Evolutionary conservation across 2,329 filamentous ascomycete species (phyloP).

Genomic region (Decorospora gaudefroyi): DNA sequence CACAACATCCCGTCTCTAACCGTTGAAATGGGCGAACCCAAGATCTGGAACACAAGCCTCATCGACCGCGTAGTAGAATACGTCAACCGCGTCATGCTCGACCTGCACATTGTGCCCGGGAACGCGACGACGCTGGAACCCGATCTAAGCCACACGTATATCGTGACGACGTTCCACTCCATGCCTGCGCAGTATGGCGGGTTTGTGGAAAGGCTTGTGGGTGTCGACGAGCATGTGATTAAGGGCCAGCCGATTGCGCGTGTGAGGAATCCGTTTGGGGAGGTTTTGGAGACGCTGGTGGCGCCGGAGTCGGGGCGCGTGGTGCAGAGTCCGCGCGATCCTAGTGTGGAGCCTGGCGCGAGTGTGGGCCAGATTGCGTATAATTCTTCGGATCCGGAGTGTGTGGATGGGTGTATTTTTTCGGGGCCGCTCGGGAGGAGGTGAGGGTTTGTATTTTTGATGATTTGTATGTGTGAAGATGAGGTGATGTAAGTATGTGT

Average conservation of each 20-base stretch:
- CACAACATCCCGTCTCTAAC: conserved; percentile 46
- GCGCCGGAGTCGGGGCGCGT: conserved; percentile 43
- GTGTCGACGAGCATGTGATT: conserved; percentile 41
- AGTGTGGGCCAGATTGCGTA: conserved; percentile 46
- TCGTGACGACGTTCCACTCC: conserved; percentile 38
- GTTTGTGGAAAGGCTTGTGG: conserved; percentile 37
- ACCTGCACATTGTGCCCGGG: conserved; percentile 30
- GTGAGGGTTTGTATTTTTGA: neutral
- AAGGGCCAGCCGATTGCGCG: conserved; percentile 47
- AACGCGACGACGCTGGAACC: conserved; percentile 41
- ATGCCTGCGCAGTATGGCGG: conserved; percentile 35
- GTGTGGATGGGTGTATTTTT: conserved; percentile 39
- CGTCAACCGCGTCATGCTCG: conserved; percentile 32
- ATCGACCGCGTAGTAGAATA: conserved; percentile 44
- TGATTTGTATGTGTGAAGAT: too few relatives aligned
- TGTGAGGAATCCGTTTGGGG: conserved; percentile 45
- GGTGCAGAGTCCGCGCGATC: conserved; percentile 43
- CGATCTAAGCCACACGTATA: conserved; percentile 41
- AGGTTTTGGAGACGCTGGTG: conserved; percentile 43
- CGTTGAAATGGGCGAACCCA: conserved; percentile 48
- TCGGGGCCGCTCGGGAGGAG: conserved; percentile 16
- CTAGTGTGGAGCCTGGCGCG: conserved; percentile 43
- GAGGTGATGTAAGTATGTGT: too few relatives aligned
- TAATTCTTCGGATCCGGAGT: conserved; percentile 42
- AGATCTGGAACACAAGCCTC: conserved; percentile 45